Base-by-base conservation (phyloP, 2,329 filamentous ascomycete species). In the Xylariaceae sp. region DNA sequence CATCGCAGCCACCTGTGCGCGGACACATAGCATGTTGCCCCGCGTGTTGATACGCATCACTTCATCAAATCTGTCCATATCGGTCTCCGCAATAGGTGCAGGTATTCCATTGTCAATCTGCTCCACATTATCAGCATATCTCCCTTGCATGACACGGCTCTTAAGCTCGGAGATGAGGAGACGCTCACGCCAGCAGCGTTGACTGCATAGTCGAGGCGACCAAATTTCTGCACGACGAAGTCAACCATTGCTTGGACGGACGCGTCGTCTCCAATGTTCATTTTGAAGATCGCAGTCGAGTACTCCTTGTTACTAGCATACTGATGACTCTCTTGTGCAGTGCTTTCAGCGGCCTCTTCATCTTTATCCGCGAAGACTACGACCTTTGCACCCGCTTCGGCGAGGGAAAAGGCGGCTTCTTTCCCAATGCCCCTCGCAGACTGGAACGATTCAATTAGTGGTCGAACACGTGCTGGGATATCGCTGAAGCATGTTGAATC, bases 31-130 rank as follows among this genome's bases (percentile, higher is more conserved):
- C n/a, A 59, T 31, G 34, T 57, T 57, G 7, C 53, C 56, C 11
- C 53, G 53, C 14, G 55, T 45, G 28, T 61, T 63, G 46, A 63
- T 62, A 36, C 56, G 47, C 55, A 60, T 60, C n/a, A 60, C 52
- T 34, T 50, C 45, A 48, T 59, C 61, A 17, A 57, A 63, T 19
- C 57, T 59, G 11, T 58, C 51, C 0, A 56, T 52, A 19, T 59
- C 52, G 2, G 46, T 55, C 14, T 61, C 55, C 6, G 45, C 54
- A 9, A 59, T 40, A 28, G 57, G 54, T 14, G 49, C 56, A 43
- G 58, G 42, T 6, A 56, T 50, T 3, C 55, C 51, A 16, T 57
- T 56, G 33, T 57, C 54, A 11, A 57, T 45, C 57, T 57, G 33
- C 13, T 10, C 16, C 18, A 17, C 9, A 42, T 11, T 43, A 10